These are phyloP conservation scores for Moesziomyces parantarcticus DNA, from an alignment of 1,284 basidiomycete genomes.

Conservation along the genomic window DNA sequence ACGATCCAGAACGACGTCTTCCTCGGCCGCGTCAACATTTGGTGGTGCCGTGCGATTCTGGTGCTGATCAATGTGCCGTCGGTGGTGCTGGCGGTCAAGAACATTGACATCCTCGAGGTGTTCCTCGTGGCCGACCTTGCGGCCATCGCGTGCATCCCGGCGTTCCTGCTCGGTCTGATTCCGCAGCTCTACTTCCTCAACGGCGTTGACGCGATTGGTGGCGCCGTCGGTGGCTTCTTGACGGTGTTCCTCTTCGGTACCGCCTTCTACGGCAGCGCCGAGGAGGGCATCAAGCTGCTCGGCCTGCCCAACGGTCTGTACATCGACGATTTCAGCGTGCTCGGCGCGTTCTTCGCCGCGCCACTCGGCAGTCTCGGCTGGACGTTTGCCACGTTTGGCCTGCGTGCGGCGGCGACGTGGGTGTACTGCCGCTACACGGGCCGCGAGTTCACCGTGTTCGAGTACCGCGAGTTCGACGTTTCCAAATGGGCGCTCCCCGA, in stretches of 20 bases:
- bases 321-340: slow-evolving; percentile 62
- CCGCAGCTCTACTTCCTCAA: slow-evolving; percentile 62
- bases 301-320: slow-evolving; percentile 64
- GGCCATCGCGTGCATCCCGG: slow-evolving; percentile 63
- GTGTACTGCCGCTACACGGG: slow-evolving; percentile 43
- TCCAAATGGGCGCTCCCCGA: slow-evolving; percentile 53
- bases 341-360: slow-evolving; percentile 66
- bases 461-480: slow-evolving; percentile 49
- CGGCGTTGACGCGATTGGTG: slow-evolving; percentile 64
- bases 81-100: slow-evolving; percentile 62
- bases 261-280: slow-evolving; percentile 60
- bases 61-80: slow-evolving; percentile 63
- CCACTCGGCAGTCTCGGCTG: slow-evolving; percentile 63
- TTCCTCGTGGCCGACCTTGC: slow-evolving; percentile 67
- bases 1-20: slow-evolving; percentile 68
- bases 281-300: slow-evolving; percentile 56
- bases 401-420: slow-evolving; percentile 41
- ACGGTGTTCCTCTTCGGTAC: slow-evolving; percentile 67
- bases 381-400: slow-evolving; percentile 53
- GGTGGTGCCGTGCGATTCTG: slow-evolving; percentile 64
- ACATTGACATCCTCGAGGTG: slow-evolving; percentile 67
- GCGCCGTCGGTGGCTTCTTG: slow-evolving; percentile 67
- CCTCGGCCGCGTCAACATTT: slow-evolving; percentile 66
- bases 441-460: slow-evolving; percentile 46
- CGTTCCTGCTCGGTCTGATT: slow-evolving; percentile 62